Conservation (phyloP, 1,284 basidiomycete species). For the Nidula niveotomentosa region DNA sequence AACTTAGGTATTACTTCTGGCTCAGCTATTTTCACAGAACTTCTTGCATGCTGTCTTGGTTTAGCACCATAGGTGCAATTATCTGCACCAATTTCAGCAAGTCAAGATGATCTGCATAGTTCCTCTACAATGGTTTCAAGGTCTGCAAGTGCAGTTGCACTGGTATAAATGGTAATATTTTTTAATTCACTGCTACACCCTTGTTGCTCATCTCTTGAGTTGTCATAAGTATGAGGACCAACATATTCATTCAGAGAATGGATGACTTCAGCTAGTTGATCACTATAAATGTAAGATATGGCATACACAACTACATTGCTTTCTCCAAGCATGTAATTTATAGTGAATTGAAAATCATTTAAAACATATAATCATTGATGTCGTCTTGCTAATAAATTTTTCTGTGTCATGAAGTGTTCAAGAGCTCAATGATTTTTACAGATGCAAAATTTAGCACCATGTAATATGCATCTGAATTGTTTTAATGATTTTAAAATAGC, state of each 20-base stretch:
- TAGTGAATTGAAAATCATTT: conserved; percentile 11
- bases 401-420: conserved; percentile 31
- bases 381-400: conserved; percentile 29
- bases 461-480: conserved; percentile 27
- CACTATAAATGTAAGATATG: conserved; percentile 18
- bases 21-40: background rate
- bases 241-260: conserved; percentile 19
- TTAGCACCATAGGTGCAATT: background rate
- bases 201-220: background rate
- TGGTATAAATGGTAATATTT: background rate
- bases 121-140: background rate
- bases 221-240: background rate
- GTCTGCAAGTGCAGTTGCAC: background rate
- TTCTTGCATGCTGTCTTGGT: background rate
- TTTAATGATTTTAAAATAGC: conserved; percentile 28
- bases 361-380: conserved; percentile 32
- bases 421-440: conserved; percentile 39
- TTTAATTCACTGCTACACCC: background rate
- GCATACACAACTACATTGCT: conserved; percentile 19
- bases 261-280: conserved; percentile 21
- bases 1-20: background rate
- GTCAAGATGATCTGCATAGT: background rate
- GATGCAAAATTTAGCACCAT: conserved; percentile 29
- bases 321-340: conserved; percentile 15
- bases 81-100: background rate